Conservation (phyloP, 176 grass and related monocot genomes). For the Elaeis guineensis region DNA sequence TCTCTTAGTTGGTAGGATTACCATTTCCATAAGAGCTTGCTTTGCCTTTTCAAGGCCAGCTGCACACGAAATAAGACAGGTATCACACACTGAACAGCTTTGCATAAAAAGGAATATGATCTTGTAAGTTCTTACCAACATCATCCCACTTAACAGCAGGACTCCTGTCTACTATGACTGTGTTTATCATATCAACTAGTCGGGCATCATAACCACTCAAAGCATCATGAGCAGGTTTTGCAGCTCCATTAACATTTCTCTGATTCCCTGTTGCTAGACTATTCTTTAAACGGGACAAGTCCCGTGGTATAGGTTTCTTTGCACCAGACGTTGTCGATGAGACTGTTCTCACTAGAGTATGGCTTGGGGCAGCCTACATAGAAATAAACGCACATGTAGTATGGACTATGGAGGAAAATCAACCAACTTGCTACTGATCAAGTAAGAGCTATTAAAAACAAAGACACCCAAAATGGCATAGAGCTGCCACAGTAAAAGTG, state of each 20-base stretch:
- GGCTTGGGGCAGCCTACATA: slow-evolving; percentile 23
- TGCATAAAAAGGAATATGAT: slow-evolving; percentile 4
- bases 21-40: slow-evolving; percentile 99
- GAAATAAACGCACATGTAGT: slow-evolving; percentile 1
- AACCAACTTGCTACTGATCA: not conserved
- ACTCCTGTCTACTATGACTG: slow-evolving; percentile 85
- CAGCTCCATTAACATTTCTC: slow-evolving; percentile 19
- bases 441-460: too few species aligned
- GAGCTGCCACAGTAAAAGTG: too few species aligned
- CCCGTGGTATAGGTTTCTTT: slow-evolving; percentile 23
- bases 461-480: too few species aligned
- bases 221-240: slow-evolving; percentile 40
- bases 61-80: slow-evolving; percentile 23
- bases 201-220: slow-evolving; percentile 38
- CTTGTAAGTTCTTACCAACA: slow-evolving; percentile 53
- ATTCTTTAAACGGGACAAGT: slow-evolving; percentile 33
- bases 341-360: slow-evolving; percentile 25
- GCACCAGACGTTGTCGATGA: slow-evolving; percentile 11
- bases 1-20: slow-evolving; percentile 92
- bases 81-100: slow-evolving; percentile 6
- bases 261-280: slow-evolving; percentile 30
- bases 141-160: slow-evolving; percentile 89
- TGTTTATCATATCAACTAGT: slow-evolving; percentile 93
- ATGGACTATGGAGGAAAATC: not conserved
- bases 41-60: slow-evolving; percentile 97